Percentiles rank a stretch among this genome's conserved stretches.
These are phyloP conservation scores for Agroathelia rolfsii DNA, from an alignment of 1,284 basidiomycete species.

Conservation along the genomic window DNA sequence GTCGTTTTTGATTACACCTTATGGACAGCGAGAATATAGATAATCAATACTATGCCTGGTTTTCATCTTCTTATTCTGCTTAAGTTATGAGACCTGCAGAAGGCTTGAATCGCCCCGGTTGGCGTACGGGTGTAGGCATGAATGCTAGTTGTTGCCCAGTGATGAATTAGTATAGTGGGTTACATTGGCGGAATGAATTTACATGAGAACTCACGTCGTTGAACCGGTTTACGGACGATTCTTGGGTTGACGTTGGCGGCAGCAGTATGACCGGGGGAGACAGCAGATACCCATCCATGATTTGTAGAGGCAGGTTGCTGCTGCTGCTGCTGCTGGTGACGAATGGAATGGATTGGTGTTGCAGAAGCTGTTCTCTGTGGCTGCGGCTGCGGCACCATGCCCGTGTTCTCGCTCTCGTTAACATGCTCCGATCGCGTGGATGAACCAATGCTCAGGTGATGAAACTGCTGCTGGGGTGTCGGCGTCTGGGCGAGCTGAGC, in stretches of 20 bases:
- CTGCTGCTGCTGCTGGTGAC: background rate
- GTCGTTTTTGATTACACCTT: no score
- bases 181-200: background rate
- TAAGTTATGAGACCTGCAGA: no score
- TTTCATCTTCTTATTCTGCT: no score
- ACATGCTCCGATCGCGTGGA: slow-evolving; percentile 59
- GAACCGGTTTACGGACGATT: no score
- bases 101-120: no score
- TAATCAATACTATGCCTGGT: no score
- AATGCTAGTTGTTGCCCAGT: no score
- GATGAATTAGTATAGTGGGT: no score
- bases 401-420: slow-evolving; percentile 58
- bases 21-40: no score
- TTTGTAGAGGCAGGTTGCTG: background rate
- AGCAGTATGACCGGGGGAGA: slow-evolving; percentile 13
- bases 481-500: slow-evolving; percentile 36
- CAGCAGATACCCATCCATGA: slow-evolving; percentile 8
- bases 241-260: no score
- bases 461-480: no score
- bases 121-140: no score
- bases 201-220: slow-evolving; percentile 18
- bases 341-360: background rate
- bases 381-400: slow-evolving; percentile 22
- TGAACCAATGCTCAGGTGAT: slow-evolving; percentile 33
- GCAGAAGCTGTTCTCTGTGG: slow-evolving; percentile 15